Base-by-base conservation (phyloP, 139 green algal genomes). In the Chlamydomonas applanata region DNA sequence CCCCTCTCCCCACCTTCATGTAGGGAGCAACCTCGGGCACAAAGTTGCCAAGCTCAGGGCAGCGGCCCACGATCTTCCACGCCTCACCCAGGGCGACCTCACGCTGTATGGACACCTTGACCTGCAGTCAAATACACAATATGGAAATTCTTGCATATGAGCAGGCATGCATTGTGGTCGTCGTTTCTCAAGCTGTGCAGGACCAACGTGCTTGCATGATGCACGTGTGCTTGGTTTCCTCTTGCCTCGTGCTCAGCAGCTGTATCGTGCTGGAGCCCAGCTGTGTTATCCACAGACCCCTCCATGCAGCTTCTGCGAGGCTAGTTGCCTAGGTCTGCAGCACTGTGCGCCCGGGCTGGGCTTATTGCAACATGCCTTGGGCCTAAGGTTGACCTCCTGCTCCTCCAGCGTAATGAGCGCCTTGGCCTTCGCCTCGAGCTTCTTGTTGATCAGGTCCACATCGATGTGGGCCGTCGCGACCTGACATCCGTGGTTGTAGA, bases 351-450 rank as follows among this genome's bases (percentile, higher is more conserved):
- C 20, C 5, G 7, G 53, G 59, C 59, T n/a, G n/a, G n/a, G n/a
- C n/a, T n/a, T n/a, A n/a, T n/a, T n/a, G n/a, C n/a, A n/a, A n/a
- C n/a, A 4, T 25, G 46, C 74, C 74, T 79, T 69, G 4, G 56
- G 53, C n/a, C 74, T 17, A n/a, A 1, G 30, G 1, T 40, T 27
- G 7, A 72, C 45, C 52, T 73, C 75, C 33, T 72, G 57, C 75
- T 80, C 75, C 68, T 80, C 75, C 44, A 80, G 68, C 30, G 72
- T 53, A 44, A 80, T 80, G 44, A 80, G 61, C 1, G 75, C 75
- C 49, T 80, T 80, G 27, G 67, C 59, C 17, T 71, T 70, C 1
- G 67, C 68, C 68, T 80, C 75, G n/a, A 75, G 45, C 27, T 61
- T 61, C 67, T 71, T 72, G 33, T 75, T 16, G 4, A 80, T 44